These are phyloP conservation scores for Gaultheria prostrata DNA, from an alignment of 148 eudicot genomes.

Conservation along the genomic window DNA sequence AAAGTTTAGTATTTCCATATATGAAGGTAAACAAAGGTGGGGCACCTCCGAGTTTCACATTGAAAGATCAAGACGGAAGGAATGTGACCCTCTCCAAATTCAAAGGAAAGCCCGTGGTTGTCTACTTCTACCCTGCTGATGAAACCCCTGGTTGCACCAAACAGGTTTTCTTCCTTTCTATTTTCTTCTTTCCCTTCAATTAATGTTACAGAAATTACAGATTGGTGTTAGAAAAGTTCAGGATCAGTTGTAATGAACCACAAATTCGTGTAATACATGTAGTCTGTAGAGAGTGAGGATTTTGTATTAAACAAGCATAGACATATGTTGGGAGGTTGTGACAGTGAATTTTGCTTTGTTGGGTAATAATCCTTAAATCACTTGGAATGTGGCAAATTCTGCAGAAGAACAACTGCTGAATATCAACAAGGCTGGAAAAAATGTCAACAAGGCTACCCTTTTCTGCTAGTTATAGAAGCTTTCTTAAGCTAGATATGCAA, in stretches of 20 bases:
- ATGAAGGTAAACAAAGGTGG: constrained; percentile 74
- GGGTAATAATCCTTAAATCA: background rate
- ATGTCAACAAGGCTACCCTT: background rate
- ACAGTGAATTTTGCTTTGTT: background rate
- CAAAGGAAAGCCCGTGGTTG: constrained; percentile 88
- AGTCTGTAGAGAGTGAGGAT: background rate
- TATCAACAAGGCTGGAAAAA: background rate
- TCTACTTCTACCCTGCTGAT: constrained; percentile 99
- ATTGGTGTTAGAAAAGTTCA: background rate
- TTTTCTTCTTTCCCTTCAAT: background rate
- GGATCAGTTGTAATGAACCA: background rate
- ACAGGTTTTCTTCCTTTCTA: constrained; percentile 46
- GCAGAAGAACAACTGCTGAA: background rate
- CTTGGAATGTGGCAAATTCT: background rate
- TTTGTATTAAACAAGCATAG: background rate
- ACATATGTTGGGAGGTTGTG: background rate
- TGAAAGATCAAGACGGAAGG: constrained; percentile 93
- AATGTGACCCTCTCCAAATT: constrained; percentile 77
- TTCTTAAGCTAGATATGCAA: background rate
- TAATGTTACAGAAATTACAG: background rate
- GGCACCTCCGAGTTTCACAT: constrained; percentile 57
- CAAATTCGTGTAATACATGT: background rate
- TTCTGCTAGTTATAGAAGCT: background rate
- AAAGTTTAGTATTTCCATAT: background rate
- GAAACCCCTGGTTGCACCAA: constrained; percentile 99